These are phyloP conservation scores for Polymyxa betae DNA, from an alignment of 208 protist species.

Conservation along the genomic window DNA sequence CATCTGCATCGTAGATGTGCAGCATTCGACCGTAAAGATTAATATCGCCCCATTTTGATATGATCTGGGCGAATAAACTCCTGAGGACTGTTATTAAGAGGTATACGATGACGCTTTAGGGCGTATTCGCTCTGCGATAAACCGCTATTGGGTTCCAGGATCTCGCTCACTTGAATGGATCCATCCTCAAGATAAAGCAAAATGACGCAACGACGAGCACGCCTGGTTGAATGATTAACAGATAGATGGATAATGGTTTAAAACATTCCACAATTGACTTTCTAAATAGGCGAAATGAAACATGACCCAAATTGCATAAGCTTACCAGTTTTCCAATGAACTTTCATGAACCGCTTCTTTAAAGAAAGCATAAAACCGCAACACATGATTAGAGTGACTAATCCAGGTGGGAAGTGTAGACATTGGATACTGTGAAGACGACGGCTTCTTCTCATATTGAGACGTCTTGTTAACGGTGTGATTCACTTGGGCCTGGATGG, in stretches of 20 bases:
- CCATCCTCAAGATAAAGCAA: slow-evolving; percentile 35
- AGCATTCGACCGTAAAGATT: background rate
- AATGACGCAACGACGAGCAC: background rate
- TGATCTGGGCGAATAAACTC: background rate
- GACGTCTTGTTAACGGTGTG: background rate
- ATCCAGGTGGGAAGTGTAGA: background rate
- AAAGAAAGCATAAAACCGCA: slow-evolving; percentile 24
- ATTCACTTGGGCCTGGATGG: too few relatives aligned
- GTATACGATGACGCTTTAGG: slow-evolving; percentile 15
- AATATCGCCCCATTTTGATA: background rate
- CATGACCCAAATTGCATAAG: background rate
- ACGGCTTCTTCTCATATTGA: background rate
- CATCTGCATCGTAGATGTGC: background rate
- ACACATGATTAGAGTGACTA: background rate
- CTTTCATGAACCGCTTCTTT: slow-evolving; percentile 39
- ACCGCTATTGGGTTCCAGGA: background rate
- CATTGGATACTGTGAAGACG: background rate
- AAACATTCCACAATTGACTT: background rate
- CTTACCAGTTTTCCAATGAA: background rate
- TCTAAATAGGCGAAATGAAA: background rate
- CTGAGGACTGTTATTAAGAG: background rate
- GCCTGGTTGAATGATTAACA: background rate
- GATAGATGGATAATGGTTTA: background rate
- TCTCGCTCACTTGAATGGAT: background rate
- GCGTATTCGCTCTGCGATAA: background rate